Conservation (phyloP, 2,329 filamentous ascomycete species). For the Tolypocladium ovalisporum region DNA sequence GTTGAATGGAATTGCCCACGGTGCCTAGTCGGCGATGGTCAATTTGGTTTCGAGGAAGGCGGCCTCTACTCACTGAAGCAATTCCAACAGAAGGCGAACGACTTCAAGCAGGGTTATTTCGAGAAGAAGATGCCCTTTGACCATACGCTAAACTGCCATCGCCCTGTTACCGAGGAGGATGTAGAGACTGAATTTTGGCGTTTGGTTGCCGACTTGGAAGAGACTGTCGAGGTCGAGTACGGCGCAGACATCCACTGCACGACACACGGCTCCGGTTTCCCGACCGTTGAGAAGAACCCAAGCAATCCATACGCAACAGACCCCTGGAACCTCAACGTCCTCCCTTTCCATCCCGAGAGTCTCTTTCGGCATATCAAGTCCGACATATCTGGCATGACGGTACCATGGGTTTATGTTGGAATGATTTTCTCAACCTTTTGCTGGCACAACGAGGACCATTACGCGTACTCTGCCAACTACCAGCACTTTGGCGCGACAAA, state of each 20-base stretch:
- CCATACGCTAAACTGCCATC: slow-evolving; percentile 67
- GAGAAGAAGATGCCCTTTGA: slow-evolving; percentile 83
- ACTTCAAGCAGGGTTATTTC: slow-evolving; percentile 93
- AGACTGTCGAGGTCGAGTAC: slow-evolving; percentile 96
- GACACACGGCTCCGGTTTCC: slow-evolving; percentile 93
- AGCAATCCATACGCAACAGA: slow-evolving; percentile 78
- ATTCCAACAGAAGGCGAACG: slow-evolving; percentile 91
- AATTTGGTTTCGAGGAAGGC: slow-evolving; percentile 96
- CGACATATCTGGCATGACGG: slow-evolving; percentile 97
- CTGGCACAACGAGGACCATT: slow-evolving; percentile 99
- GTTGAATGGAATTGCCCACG: slow-evolving; percentile 93
- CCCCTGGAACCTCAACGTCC: slow-evolving; percentile 90
- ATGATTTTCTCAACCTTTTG: slow-evolving; percentile 99
- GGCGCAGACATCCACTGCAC: slow-evolving; percentile 97
- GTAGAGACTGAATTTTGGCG: slow-evolving; percentile 97
- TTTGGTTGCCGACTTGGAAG: slow-evolving; percentile 83
- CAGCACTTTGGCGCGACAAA: slow-evolving; percentile 98
- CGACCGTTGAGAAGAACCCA: slow-evolving; percentile 84
- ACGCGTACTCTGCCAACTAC: slow-evolving; percentile 95
- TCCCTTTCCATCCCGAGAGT: slow-evolving; percentile 83
- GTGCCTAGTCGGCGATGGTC: slow-evolving; percentile 89
- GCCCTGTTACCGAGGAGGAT: slow-evolving; percentile 83
- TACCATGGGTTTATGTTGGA: slow-evolving; percentile 97
- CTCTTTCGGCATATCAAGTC: slow-evolving; percentile 96
- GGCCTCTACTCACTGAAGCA: slow-evolving; percentile 90